Conservation (phyloP, 2,329 filamentous ascomycete genomes). For the Alternaria consortialis region DNA sequence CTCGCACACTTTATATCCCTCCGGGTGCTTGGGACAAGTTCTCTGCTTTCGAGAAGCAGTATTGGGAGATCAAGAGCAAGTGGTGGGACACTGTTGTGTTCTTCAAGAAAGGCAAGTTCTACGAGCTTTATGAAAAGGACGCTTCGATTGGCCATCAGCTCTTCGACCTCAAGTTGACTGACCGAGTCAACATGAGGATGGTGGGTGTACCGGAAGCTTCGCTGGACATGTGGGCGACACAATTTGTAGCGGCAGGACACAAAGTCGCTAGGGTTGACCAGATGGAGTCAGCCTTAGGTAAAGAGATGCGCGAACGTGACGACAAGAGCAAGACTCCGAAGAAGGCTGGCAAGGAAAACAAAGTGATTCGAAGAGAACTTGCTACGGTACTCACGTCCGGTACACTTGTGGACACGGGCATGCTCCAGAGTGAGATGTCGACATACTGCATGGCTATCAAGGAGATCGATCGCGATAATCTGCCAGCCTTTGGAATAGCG, state of each 20-base stretch:
- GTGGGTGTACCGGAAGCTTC: conserved; percentile 96
- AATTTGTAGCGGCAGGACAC: conserved; percentile 97
- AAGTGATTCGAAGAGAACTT: conserved; percentile 90
- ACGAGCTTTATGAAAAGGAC: conserved; percentile 97
- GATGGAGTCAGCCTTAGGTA: conserved; percentile 92
- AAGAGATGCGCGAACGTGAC: conserved; percentile 97
- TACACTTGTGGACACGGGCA: conserved; percentile 92
- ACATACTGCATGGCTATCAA: conserved; percentile 97
- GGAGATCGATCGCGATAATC: conserved; percentile 69
- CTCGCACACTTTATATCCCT: conserved; percentile 89
- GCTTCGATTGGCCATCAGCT: conserved; percentile 95
- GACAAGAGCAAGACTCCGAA: conserved; percentile 63
- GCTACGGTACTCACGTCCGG: conserved; percentile 90
- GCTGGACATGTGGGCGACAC: conserved; percentile 95
- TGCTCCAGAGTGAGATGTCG: conserved; percentile 98
- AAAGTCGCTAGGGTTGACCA: conserved; percentile 98
- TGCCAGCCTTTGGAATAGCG: conserved; percentile 86
- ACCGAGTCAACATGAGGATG: conserved; percentile 99
- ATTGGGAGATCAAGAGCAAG: conserved; percentile 99
- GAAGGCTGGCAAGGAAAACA: conserved; percentile 70
- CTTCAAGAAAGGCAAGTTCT: conserved; percentile 99
- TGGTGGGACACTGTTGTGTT: conserved; percentile 98
- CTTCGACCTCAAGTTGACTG: conserved; percentile 97
- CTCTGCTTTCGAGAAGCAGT: conserved; percentile 95
- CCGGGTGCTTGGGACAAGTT: conserved; percentile 81